Conservation (phyloP, 805 yeast genomes). For the Candida maltosa region DNA sequence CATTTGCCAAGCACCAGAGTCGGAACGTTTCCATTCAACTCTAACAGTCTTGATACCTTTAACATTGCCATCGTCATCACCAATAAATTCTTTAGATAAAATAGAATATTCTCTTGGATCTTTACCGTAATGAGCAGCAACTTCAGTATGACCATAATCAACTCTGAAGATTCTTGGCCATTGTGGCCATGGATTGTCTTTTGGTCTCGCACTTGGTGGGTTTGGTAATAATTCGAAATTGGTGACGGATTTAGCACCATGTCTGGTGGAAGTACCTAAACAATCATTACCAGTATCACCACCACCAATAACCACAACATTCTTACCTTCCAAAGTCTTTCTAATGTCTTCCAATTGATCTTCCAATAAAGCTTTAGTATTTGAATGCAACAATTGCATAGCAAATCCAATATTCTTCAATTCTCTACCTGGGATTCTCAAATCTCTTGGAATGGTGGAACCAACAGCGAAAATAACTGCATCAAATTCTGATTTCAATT, state of each 20-base stretch:
- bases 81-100: constrained; percentile 91
- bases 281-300: constrained; percentile 99
- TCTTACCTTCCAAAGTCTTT: constrained; percentile 71
- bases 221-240: constrained; percentile 93
- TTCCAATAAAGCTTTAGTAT: constrained; percentile 86
- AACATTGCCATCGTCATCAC: constrained; percentile 92
- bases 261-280: constrained; percentile 95
- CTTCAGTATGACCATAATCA: constrained; percentile 97
- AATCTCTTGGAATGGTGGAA: constrained; percentile 93
- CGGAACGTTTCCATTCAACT: constrained; percentile 97
- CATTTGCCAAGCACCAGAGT: constrained; percentile 98
- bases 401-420: constrained; percentile 89
- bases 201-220: constrained; percentile 82
- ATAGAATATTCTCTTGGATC: constrained; percentile 98
- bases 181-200: constrained; percentile 99
- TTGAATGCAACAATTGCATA: constrained; percentile 80
- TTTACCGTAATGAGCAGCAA: constrained; percentile 88
- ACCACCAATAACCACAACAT: constrained; percentile 96
- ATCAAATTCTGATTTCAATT: constrained; percentile 61
- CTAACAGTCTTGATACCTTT: constrained; percentile 94
- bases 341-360: constrained; percentile 76
- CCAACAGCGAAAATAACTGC: constrained; percentile 93
- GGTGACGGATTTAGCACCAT: constrained; percentile 90
- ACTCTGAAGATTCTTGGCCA: constrained; percentile 98
- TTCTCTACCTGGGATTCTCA: constrained; percentile 91